phyloP scores from a whole-genome alignment of 192 early-diverging fungal species.

The Coemansia nantahalensis region DNA sequence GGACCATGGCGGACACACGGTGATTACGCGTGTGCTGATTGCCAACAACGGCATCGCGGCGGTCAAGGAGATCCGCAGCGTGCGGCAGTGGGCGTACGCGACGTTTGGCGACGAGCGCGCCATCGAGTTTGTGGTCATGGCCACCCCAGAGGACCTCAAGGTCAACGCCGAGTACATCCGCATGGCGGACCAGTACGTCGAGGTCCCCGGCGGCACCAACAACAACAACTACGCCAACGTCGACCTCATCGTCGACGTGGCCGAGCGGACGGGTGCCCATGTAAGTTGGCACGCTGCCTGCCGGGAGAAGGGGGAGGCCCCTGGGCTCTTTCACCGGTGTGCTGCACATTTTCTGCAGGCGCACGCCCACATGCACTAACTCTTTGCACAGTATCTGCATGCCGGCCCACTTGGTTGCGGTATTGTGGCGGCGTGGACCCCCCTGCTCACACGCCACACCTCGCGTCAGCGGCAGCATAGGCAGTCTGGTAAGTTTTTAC shows the following conservation, averaged over 20 bases:
- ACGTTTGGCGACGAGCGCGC: constrained; percentile 96
- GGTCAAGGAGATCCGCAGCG: constrained; percentile 97
- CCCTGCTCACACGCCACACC: too few species aligned
- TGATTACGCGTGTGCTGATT: constrained; percentile 93
- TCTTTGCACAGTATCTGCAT: neutral
- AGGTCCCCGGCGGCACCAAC: constrained; percentile 95
- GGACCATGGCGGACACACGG: constrained; percentile 75
- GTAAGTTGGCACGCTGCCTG: constrained; percentile 6
- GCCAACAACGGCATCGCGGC: constrained; percentile 99
- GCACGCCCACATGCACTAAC: too few species aligned
- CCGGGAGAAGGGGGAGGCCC: too few species aligned
- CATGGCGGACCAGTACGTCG: constrained; percentile 98
- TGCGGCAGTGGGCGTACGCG: constrained; percentile 98
- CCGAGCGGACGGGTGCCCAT: constrained; percentile 92
- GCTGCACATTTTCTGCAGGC: too few species aligned
- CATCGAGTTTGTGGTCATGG: constrained; percentile 97
- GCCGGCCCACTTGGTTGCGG: too few species aligned
- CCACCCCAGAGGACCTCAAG: constrained; percentile 95
- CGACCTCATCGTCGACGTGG: constrained; percentile 96
- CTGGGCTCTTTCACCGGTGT: too few species aligned
- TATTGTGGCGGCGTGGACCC: too few species aligned
- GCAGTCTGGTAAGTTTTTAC: constrained; percentile 42
- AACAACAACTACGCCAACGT: constrained; percentile 99
- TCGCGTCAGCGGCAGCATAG: constrained; percentile 4
- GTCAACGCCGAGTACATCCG: constrained; percentile 99